Percentiles rank a stretch among this genome's conserved stretches.
Evolutionary conservation across 2,329 filamentous ascomycete genomes (phyloP).

Genomic region (Sporothrix variecibatus): DNA sequence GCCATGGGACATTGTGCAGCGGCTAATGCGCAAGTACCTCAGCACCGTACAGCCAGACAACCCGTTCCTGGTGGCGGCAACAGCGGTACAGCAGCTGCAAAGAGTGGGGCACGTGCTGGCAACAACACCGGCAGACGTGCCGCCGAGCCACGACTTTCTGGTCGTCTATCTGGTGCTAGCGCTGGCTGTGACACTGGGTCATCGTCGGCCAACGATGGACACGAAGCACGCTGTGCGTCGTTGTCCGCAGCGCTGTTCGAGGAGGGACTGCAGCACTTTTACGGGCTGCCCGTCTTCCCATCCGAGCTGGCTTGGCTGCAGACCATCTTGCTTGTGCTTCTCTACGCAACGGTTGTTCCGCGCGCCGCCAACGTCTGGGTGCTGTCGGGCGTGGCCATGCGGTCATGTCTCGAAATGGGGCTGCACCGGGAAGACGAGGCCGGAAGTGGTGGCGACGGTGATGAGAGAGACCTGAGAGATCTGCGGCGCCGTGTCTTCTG

Average conservation of each 20-base stretch:
- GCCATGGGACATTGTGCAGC: conserved; percentile 29
- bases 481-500: conserved; percentile 29
- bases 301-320: conserved; percentile 30
- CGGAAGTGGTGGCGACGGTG: background rate
- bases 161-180: conserved; percentile 39
- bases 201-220: conserved; percentile 35
- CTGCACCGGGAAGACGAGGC: conserved; percentile 23
- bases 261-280: conserved; percentile 39
- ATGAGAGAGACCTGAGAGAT: background rate
- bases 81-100: conserved; percentile 37
- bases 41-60: conserved; percentile 37
- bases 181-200: conserved; percentile 37
- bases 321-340: conserved; percentile 28
- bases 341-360: conserved; percentile 30
- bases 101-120: conserved; percentile 17
- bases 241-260: conserved; percentile 38
- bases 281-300: conserved; percentile 36
- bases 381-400: conserved; percentile 30
- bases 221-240: conserved; percentile 38
- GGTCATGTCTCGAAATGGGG: conserved; percentile 30
- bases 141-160: conserved; percentile 37
- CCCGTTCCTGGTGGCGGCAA: conserved; percentile 35
- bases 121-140: conserved; percentile 20
- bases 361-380: conserved; percentile 31
- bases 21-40: conserved; percentile 39